Evolutionary conservation across 176 grass and related monocot species (phyloP).

Genomic region (Oryza nivara): DNA sequence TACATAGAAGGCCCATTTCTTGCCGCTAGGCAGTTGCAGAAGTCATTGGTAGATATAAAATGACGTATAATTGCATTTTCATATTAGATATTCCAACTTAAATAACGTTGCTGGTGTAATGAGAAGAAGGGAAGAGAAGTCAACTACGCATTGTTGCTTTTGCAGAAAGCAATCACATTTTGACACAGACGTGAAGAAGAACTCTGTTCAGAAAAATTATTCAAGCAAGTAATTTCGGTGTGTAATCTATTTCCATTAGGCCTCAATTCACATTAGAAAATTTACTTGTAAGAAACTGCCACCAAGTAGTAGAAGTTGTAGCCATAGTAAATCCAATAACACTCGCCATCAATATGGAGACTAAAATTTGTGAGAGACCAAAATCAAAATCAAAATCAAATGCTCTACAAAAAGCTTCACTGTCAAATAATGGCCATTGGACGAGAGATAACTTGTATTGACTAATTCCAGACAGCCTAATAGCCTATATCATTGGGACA

Average conservation of each 20-base stretch:
- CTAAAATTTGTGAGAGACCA: background rate
- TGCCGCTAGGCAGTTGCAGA: background rate
- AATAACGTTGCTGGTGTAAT: background rate
- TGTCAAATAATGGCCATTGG: slow-evolving; percentile 9
- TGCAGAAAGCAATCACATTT: slow-evolving; percentile 15
- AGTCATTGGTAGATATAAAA: background rate
- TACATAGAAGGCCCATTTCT: slow-evolving; percentile 20
- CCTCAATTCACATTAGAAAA: background rate
- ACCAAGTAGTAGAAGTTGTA: background rate
- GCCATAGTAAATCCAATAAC: background rate
- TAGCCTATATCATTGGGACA: slow-evolving; percentile 9
- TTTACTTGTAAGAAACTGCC: background rate
- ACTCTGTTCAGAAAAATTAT: background rate
- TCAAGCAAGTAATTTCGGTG: background rate
- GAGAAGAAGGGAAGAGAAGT: slow-evolving; percentile 25
- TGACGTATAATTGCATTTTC: background rate
- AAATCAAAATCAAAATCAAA: background rate
- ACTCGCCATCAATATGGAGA: background rate
- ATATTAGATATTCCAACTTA: background rate
- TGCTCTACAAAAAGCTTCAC: background rate
- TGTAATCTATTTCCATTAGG: background rate
- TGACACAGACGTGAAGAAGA: background rate
- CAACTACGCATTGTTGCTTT: slow-evolving; percentile 14
- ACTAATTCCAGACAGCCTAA: background rate
- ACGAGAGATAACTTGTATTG: background rate